Evolutionary conservation across 1,284 basidiomycete genomes (phyloP).

Genomic region (Fomitopsis betulina): DNA sequence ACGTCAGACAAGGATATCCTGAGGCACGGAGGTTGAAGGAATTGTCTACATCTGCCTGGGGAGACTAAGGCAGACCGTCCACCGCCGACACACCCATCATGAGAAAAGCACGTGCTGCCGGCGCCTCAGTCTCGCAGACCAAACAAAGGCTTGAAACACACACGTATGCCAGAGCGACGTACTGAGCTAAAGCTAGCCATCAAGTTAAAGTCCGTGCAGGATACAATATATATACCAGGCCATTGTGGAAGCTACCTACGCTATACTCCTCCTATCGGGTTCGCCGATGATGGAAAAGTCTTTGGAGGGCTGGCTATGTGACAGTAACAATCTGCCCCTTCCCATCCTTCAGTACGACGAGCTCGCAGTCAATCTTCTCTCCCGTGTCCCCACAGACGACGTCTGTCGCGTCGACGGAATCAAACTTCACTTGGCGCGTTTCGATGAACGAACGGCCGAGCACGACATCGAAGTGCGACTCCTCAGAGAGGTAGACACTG

Average conservation of each 20-base stretch:
- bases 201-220: background rate
- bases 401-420: slow-evolving; percentile 82
- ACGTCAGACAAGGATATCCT: too few relatives aligned
- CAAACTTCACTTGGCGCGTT: slow-evolving; percentile 79
- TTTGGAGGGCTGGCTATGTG: slow-evolving; percentile 40
- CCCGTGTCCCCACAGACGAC: slow-evolving; percentile 93
- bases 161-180: too few relatives aligned
- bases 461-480: slow-evolving; percentile 95
- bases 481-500: slow-evolving; percentile 83
- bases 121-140: background rate
- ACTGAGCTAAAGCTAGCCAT: background rate
- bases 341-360: slow-evolving; percentile 86
- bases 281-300: background rate
- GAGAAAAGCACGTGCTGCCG: slow-evolving; percentile 6
- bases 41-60: too few relatives aligned
- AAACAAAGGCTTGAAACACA: background rate
- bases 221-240: background rate
- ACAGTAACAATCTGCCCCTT: slow-evolving; percentile 86
- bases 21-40: too few relatives aligned
- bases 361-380: slow-evolving; percentile 89
- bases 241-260: background rate
- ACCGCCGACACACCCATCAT: background rate
- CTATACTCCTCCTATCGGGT: background rate
- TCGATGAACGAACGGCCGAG: slow-evolving; percentile 95
- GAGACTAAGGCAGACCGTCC: too few relatives aligned